Evolutionary conservation across 192 early-diverging fungal genomes (phyloP), one percentile per base, ranked within the genome.

Genomic region (Phycomyces blakesleeanus): DNA sequence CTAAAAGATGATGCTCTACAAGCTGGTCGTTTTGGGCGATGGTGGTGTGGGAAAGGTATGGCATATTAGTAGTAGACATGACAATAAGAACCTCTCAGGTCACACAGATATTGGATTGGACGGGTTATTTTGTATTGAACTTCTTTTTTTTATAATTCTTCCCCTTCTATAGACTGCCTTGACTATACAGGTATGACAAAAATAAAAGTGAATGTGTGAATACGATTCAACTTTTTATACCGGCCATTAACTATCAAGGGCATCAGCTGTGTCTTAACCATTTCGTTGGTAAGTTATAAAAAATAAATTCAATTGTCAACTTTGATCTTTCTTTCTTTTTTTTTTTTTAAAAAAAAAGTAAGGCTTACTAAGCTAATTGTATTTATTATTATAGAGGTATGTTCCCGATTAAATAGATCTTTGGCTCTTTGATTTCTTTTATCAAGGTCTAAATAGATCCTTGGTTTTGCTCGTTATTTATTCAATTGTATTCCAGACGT

Each of bases 21-120:
- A 97, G 78, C 79, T 97, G 44, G 95, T 95, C 61, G 93, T 96
- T 61, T 82, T 95, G 34, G 93, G 93, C 51, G 93, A 92, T 69
- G 92, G 95, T 82, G 91, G 89, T 87, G 91, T 95, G 26, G 67
- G 71, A 63, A 72, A 72, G 64, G 65, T 67, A 63, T n/a, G 12
- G 18, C 2, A 14, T 47, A 47, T 18, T 47, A 12, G 44, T 47
- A 12, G 44, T 12, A 18, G 18, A 47, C 18, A 3, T 1, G 15
- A 47, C 15, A 47, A 18, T n/a, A n/a, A 12, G 18, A 47, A 41
- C 40, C 44, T n/a, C 11, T 34, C 29, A 5, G 29, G 29, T 34
- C 29, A 34, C 29, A 34, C 29, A 34, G 29, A 34, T 34, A 34
- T 34, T 34, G 29, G 2, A 47, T 47, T 47, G 44, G 12, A 47